phyloP scores from a whole-genome alignment of 2,329 filamentous ascomycete genomes.

The Stachybotrys chartarum region DNA sequence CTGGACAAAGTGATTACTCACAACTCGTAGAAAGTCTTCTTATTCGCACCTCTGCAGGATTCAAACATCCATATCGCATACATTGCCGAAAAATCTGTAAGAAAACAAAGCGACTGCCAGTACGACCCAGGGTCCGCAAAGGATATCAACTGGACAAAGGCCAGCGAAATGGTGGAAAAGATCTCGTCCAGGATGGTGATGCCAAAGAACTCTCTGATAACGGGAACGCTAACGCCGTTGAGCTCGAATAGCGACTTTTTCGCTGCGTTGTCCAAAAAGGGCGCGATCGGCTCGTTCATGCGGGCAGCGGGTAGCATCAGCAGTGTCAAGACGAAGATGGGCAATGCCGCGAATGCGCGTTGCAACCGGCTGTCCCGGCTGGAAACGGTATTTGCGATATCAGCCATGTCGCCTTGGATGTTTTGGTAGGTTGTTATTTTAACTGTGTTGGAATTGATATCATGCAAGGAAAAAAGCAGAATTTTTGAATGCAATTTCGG shows the following conservation, averaged over 20 bases:
- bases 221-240: constrained; percentile 2
- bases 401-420: not conserved
- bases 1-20: constrained; percentile 9
- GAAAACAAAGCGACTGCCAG: constrained; percentile 19
- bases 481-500: no score
- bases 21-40: constrained; percentile 11
- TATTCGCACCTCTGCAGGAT: constrained; percentile 10
- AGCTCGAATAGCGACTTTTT: constrained; percentile 3
- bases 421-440: not conserved
- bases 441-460: not conserved
- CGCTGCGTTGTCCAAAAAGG: constrained; percentile 4
- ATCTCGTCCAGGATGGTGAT: constrained; percentile 12
- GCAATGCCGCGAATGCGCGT: constrained; percentile 11
- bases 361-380: not conserved
- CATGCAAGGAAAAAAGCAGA: not conserved
- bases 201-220: constrained; percentile 13
- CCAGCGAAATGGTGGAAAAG: constrained; percentile 9
- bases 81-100: constrained; percentile 17
- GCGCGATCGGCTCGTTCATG: constrained; percentile 11
- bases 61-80: constrained; percentile 18
- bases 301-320: constrained; percentile 13
- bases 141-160: constrained; percentile 17
- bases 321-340: constrained; percentile 10
- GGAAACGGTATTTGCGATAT: not conserved
- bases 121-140: constrained; percentile 11